Evolutionary conservation across 495 filamentous ascomycete genomes (phyloP).

Genomic region (Penicillium lagena): DNA sequence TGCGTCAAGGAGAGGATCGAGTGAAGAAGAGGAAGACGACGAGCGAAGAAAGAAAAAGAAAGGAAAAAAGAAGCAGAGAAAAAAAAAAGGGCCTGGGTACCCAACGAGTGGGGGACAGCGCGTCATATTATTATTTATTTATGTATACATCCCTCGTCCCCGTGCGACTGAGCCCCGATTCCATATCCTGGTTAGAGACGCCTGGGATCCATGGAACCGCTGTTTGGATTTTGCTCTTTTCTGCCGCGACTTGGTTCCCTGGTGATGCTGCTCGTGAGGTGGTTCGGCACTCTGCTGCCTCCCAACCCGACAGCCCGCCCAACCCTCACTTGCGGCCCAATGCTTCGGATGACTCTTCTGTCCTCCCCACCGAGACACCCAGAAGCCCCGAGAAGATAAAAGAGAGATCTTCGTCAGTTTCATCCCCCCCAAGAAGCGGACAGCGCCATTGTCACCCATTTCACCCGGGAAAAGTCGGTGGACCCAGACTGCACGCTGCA

Average conservation of each 20-base stretch:
- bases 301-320: background rate
- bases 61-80: constrained; percentile 1
- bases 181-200: too few species aligned
- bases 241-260: too few species aligned
- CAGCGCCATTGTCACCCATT: constrained; percentile 18
- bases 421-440: background rate
- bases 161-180: too few species aligned
- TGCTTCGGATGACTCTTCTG: background rate
- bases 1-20: too few species aligned
- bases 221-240: background rate
- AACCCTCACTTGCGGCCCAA: constrained; percentile 23
- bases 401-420: too few species aligned
- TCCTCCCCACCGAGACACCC: too few species aligned
- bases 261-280: too few species aligned
- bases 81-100: constrained; percentile 13
- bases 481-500: background rate
- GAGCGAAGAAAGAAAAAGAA: constrained; percentile 3
- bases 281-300: constrained; percentile 3
- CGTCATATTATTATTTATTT: constrained; percentile 4
- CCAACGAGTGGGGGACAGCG: constrained; percentile 11
- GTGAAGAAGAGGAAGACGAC: constrained; percentile 5
- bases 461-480: constrained; percentile 19
- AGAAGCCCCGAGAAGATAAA: too few species aligned
- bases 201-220: background rate
- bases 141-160: background rate